phyloP scores from a whole-genome alignment of 1,284 basidiomycete genomes.

The Microbotryum intermedium region DNA sequence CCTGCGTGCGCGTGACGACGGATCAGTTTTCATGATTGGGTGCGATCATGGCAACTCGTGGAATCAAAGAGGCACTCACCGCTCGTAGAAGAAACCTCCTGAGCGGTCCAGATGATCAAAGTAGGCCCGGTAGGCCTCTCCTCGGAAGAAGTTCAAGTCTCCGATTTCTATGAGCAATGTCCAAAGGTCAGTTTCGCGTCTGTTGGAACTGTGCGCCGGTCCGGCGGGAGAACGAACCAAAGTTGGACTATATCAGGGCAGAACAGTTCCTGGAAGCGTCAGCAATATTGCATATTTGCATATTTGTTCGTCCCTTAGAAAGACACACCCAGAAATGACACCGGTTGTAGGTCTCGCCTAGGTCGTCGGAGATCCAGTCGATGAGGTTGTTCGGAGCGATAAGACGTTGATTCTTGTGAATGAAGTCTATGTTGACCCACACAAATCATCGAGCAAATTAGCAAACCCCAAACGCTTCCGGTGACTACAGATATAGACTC shows the following conservation, averaged over 20 bases:
- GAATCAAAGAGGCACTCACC: slow-evolving; percentile 19
- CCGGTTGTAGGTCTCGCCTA: slow-evolving; percentile 61
- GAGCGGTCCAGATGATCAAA: slow-evolving; percentile 61
- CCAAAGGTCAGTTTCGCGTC: neutral
- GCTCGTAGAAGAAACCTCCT: slow-evolving; percentile 69
- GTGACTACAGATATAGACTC: neutral
- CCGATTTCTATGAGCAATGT: slow-evolving; percentile 55
- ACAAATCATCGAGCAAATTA: no score
- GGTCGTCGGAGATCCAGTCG: slow-evolving; percentile 64
- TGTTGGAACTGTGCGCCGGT: no score
- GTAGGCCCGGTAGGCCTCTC: slow-evolving; percentile 64
- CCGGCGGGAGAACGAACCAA: no score
- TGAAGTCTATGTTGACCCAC: slow-evolving; percentile 51
- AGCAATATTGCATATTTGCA: neutral
- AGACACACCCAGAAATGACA: slow-evolving; percentile 45
- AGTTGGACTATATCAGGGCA: no score
- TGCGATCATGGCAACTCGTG: neutral
- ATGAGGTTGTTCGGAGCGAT: slow-evolving; percentile 62
- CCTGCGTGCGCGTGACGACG: slow-evolving; percentile 35
- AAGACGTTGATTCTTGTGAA: slow-evolving; percentile 56
- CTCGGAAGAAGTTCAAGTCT: slow-evolving; percentile 61
- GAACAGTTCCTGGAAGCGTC: neutral
- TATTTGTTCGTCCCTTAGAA: neutral
- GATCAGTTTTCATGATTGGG: neutral
- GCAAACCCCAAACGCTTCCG: neutral